Conservation (phyloP, 306 rosid species). For the Geum urbanum region DNA sequence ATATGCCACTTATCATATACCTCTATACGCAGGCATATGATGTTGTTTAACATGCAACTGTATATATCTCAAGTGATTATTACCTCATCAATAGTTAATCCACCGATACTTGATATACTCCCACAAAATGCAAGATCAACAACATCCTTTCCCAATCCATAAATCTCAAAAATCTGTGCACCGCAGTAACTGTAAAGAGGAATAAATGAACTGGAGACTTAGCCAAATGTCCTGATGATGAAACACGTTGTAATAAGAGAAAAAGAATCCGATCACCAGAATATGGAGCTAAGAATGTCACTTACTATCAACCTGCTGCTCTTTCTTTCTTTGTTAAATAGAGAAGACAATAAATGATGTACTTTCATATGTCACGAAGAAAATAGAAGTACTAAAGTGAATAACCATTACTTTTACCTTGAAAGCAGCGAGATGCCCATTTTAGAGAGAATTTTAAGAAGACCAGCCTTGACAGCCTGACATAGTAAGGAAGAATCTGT, state of each 20-base stretch:
- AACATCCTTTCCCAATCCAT: slow-evolving; percentile 87
- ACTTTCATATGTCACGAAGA: not conserved
- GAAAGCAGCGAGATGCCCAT: slow-evolving; percentile 96
- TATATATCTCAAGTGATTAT: slow-evolving; percentile 21
- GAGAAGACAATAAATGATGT: not conserved
- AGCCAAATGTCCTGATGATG: slow-evolving; percentile 8
- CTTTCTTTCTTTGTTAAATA: not conserved
- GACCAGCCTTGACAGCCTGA: slow-evolving; percentile 92
- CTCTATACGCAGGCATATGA: not conserved
- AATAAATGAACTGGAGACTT: slow-evolving; percentile 25
- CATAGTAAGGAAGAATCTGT: slow-evolving; percentile 26
- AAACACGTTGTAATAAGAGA: not conserved
- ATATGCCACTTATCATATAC: not conserved
- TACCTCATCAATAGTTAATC: slow-evolving; percentile 98
- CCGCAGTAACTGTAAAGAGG: slow-evolving; percentile 76
- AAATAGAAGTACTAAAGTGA: not conserved
- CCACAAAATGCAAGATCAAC: slow-evolving; percentile 88
- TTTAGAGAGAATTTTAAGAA: slow-evolving; percentile 92
- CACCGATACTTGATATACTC: slow-evolving; percentile 86
- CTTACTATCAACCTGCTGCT: too few species aligned
- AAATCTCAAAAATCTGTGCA: slow-evolving; percentile 95
- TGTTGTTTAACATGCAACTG: not conserved
- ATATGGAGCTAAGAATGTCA: too few species aligned
- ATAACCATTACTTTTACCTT: slow-evolving; percentile 46
- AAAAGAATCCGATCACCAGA: not conserved